A percentile compares a stretch with the other conserved stretches of the same genome.
These are phyloP conservation scores for Saitozyma podzolica DNA, from an alignment of 768 basidiomycete genomes.

Conservation along the genomic window DNA sequence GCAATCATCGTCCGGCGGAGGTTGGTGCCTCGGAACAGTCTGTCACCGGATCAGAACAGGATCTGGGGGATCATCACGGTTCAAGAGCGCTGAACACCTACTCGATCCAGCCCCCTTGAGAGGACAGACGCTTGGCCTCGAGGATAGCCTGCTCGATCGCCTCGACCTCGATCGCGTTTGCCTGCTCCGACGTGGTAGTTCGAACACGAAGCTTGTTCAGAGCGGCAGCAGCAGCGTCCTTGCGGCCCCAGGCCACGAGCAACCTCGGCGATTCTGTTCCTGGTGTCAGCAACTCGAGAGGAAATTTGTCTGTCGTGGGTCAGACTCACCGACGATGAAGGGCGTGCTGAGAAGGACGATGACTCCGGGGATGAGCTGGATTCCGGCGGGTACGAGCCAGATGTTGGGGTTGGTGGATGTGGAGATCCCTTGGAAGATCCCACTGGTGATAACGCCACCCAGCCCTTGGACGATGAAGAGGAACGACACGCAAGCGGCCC, in stretches of 20 bases:
- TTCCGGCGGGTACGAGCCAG: conserved; percentile 9
- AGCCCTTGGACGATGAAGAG: too few relatives aligned
- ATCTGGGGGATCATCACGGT: not conserved
- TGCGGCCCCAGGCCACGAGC: not conserved
- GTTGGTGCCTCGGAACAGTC: conserved; percentile 1
- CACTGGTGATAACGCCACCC: not conserved
- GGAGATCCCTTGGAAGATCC: not conserved
- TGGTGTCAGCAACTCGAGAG: too few relatives aligned
- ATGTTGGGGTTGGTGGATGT: conserved; percentile 1
- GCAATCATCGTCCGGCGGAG: not conserved
- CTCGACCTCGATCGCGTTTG: conserved; percentile 9
- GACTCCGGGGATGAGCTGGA: conserved; percentile 8
- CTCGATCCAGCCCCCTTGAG: not conserved
- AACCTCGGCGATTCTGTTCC: not conserved
- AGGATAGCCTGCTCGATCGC: conserved; percentile 11
- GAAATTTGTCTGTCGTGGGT: too few relatives aligned
- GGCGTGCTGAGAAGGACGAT: not conserved
- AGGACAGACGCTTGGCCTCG: not conserved
- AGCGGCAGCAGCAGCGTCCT: not conserved
- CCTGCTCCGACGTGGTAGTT: not conserved
- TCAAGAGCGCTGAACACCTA: not conserved
- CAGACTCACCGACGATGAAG: not conserved
- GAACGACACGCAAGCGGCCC: not conserved
- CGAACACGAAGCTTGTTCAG: not conserved
- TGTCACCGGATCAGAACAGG: not conserved